phyloP scores from a whole-genome alignment of 257 asterid genomes.

The Linaria vulgaris region DNA sequence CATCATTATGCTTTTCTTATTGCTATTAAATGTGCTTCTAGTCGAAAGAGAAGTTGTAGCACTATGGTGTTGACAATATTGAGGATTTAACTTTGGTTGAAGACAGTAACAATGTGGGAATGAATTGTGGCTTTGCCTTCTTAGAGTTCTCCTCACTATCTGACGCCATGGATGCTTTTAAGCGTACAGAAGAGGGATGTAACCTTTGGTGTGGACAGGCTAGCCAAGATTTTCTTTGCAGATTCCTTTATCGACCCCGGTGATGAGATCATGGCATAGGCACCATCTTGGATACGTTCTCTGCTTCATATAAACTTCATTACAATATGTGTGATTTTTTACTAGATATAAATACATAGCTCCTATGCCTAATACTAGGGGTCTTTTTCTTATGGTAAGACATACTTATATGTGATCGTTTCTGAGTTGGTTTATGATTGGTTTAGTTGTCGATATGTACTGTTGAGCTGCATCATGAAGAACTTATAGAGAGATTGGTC shows the following conservation, averaged over 20 bases:
- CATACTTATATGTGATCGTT: no score
- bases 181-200: conserved; percentile 96
- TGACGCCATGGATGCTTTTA: conserved; percentile 98
- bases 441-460: no score
- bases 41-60: conserved; percentile 84
- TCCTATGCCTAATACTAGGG: no score
- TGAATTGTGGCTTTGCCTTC: conserved; percentile 93
- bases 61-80: conserved; percentile 66
- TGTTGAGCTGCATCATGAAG: no score
- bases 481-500: no score
- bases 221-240: conserved; percentile 96
- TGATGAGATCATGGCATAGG: conserved; percentile 99
- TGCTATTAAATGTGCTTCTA: conserved; percentile 58
- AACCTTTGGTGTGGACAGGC: conserved; percentile 85
- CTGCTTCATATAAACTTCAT: no score
- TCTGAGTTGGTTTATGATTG: no score
- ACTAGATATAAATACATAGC: no score
- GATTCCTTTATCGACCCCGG: conserved; percentile 98
- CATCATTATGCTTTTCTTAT: conserved; percentile 31
- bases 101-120: conserved; percentile 70
- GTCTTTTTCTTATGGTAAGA: no score
- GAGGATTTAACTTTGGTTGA: conserved; percentile 95
- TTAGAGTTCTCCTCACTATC: conserved; percentile 88
- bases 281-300: conserved; percentile 37
- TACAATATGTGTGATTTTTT: no score